Conservation (phyloP, 2,329 filamentous ascomycete genomes). For the Aureobasidium melanogenum region DNA sequence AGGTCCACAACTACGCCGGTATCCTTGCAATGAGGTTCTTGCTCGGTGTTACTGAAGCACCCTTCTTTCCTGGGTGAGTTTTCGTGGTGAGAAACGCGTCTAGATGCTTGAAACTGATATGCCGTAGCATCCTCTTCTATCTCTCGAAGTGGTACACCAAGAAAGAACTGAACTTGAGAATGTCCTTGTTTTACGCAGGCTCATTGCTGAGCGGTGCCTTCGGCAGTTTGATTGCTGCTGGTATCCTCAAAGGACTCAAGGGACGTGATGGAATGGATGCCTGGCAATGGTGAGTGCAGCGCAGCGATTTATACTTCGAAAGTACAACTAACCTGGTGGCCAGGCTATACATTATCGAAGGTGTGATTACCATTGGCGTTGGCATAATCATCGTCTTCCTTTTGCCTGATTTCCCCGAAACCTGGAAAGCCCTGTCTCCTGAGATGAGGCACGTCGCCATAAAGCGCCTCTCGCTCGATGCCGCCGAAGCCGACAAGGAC, state of each 20-base stretch:
- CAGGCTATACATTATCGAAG: constrained; percentile 59
- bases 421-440: constrained; percentile 32
- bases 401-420: constrained; percentile 32
- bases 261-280: constrained; percentile 47
- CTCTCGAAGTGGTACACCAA: constrained; percentile 61
- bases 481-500: constrained; percentile 41
- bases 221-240: constrained; percentile 50
- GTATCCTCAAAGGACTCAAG: constrained; percentile 59
- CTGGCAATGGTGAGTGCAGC: constrained; percentile 38
- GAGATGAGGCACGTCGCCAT: constrained; percentile 41
- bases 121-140: constrained; percentile 43
- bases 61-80: constrained; percentile 23
- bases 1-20: constrained; percentile 32
- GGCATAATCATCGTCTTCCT: constrained; percentile 23
- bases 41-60: constrained; percentile 30
- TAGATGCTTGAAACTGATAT: neutral
- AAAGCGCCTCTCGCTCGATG: constrained; percentile 43
- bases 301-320: neutral
- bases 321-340: neutral
- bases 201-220: constrained; percentile 64
- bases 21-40: constrained; percentile 39
- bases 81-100: no score
- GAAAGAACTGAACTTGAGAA: constrained; percentile 57
- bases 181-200: constrained; percentile 58
- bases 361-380: constrained; percentile 49